These are phyloP conservation scores for Aspergillus ellipticus DNA, from an alignment of 495 filamentous ascomycete species.

Conservation along the genomic window DNA sequence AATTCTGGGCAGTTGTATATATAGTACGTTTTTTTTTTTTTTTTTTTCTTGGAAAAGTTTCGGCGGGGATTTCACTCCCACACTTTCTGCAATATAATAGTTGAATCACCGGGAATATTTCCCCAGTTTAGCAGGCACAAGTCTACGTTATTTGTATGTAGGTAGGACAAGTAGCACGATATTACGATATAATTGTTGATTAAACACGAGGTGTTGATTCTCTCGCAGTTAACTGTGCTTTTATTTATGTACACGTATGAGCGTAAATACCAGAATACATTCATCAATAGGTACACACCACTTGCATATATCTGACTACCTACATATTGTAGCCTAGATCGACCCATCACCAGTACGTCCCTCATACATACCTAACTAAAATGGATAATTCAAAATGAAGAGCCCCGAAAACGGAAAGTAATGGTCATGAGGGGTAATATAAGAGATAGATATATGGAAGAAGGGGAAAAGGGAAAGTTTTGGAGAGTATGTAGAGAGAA, in stretches of 20 bases:
- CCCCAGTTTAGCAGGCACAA: too few species aligned
- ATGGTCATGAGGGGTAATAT: background rate
- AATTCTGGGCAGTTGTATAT: background rate
- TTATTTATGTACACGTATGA: too few species aligned
- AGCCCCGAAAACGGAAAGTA: background rate
- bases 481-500: background rate
- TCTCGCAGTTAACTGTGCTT: too few species aligned
- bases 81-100: too few species aligned
- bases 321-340: background rate
- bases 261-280: too few species aligned
- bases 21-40: background rate
- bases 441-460: background rate
- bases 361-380: background rate
- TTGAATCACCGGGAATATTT: too few species aligned
- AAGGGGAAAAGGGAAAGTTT: background rate
- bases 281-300: too few species aligned
- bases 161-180: too few species aligned
- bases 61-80: too few species aligned
- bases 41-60: background rate
- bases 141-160: too few species aligned
- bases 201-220: too few species aligned
- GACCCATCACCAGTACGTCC: background rate
- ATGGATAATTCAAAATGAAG: conserved; percentile 9
- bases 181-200: too few species aligned
- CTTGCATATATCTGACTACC: background rate